Evolutionary conservation across 208 protist genomes (phyloP), one percentile per base, ranked within the genome.

Genomic region (Strigomonas oncopelti): DNA sequence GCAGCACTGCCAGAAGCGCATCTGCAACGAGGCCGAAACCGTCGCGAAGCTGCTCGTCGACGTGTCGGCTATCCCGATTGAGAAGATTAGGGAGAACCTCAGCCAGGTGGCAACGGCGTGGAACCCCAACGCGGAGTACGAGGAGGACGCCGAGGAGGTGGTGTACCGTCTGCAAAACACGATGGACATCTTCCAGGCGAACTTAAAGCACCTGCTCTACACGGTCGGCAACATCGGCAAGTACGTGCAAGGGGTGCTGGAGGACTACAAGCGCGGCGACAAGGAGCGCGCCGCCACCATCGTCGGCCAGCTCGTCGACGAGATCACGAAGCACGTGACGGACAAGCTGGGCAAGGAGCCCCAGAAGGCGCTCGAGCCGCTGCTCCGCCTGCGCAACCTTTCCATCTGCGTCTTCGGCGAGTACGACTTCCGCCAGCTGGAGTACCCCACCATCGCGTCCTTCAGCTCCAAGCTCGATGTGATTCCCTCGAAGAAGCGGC

Each of bases 401-500:
- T 93, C 96, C 9, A 80, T 99, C 25, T 95, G 97, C 14, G 95
- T 99, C 7, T 99, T 99, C 67, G 99, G 98, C 45, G 93, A 94
- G 54, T 99, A 98, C 83, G 81, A 91, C 78, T 91, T 86, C 61
- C 75, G 84, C 51, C 80, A 77, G 42, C 79, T 84, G 24, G 79
- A 98, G 28, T 92, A 98, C 51, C 82, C 87, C 28, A 95, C 88
- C 4, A 99, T 99, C 74, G 74, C 84, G 22, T 92, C 81, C 14
- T 99, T 99, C 77, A 88, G 77, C 63, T 88, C 92, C n/a, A 85
- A 90, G 51, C 84, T 99, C 9, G 88, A 88, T 48, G 97, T 99
- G 7, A 99, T 99, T 70, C 84, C 90, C n/a, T 99, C 97, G 8
- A 99, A 99, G 88, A 99, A 99, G 87, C 86, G 98, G 18, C 99